Percentiles rank a stretch among this genome's conserved stretches.
Conservation (phyloP, 148 eudicot species). For the Silene latifolia region DNA sequence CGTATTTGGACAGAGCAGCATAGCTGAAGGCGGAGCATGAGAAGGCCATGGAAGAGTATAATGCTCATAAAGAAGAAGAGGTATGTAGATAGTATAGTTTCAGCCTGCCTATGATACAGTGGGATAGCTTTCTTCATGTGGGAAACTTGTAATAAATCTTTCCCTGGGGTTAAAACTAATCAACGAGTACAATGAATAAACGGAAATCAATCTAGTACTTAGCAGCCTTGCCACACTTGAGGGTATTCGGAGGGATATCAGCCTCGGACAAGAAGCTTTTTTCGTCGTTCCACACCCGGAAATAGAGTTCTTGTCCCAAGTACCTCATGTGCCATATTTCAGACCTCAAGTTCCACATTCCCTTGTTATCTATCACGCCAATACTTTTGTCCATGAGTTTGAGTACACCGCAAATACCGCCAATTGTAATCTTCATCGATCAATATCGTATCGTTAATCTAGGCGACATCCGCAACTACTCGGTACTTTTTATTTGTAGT, state of each 20-base stretch:
- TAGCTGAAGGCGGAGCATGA: too few relatives aligned
- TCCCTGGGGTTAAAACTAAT: constrained; percentile 11
- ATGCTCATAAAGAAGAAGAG: too few relatives aligned
- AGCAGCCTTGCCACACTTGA: constrained; percentile 69
- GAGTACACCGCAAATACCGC: constrained; percentile 51
- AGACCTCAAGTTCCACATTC: constrained; percentile 89
- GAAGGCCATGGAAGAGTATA: too few relatives aligned
- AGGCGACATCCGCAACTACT: background rate
- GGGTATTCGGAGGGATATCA: constrained; percentile 58
- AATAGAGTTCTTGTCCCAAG: constrained; percentile 65
- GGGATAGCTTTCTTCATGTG: background rate
- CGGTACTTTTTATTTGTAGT: background rate
- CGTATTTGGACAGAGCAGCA: constrained; percentile 58
- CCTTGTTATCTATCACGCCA: constrained; percentile 78
- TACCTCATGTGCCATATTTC: constrained; percentile 74
- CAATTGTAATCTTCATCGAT: too few relatives aligned
- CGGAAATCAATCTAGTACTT: constrained; percentile 11
- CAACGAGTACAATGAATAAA: background rate
- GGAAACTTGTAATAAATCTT: background rate
- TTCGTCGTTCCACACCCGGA: constrained; percentile 63
- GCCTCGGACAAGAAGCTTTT: constrained; percentile 47
- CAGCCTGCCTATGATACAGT: too few relatives aligned
- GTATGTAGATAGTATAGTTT: too few relatives aligned
- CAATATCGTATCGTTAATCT: too few relatives aligned
- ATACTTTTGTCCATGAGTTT: constrained; percentile 58